Conservation (phyloP, 495 filamentous ascomycete genomes). For the Bacidia rubella region DNA sequence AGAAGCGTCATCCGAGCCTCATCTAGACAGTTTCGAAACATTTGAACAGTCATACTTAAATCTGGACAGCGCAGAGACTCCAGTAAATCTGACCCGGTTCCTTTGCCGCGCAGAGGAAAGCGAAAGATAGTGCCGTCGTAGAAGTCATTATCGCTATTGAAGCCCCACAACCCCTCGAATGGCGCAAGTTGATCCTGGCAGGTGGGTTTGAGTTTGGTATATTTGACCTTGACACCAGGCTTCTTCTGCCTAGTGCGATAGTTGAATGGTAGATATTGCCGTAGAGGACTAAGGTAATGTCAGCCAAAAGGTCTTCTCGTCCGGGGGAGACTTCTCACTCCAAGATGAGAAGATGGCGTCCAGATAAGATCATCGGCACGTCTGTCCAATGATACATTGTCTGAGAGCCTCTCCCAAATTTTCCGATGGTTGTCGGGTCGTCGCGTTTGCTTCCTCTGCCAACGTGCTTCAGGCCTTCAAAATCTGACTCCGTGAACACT, state of each 20-base stretch:
- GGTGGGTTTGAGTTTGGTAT: slow-evolving; percentile 2
- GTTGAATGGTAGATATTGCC: slow-evolving; percentile 21
- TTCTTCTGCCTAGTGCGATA: slow-evolving; percentile 14
- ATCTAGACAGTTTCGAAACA: slow-evolving; percentile 20
- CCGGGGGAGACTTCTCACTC: slow-evolving; percentile 13
- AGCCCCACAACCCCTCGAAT: slow-evolving; percentile 28
- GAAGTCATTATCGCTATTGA: slow-evolving; percentile 10
- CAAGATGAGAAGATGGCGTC: slow-evolving; percentile 25
- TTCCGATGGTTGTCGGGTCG: slow-evolving; percentile 25
- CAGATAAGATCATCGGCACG: slow-evolving; percentile 30
- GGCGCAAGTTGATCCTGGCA: slow-evolving; percentile 27
- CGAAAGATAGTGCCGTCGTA: slow-evolving; percentile 32
- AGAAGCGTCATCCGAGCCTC: slow-evolving; percentile 23
- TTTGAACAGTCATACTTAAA: background rate
- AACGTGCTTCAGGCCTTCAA: slow-evolving; percentile 26
- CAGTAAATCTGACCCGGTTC: slow-evolving; percentile 9
- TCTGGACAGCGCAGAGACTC: slow-evolving; percentile 8
- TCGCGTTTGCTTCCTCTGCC: slow-evolving; percentile 27
- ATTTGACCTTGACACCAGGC: slow-evolving; percentile 13
- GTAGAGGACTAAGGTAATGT: slow-evolving; percentile 19
- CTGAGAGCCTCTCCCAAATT: slow-evolving; percentile 30
- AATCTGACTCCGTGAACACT: slow-evolving; percentile 25
- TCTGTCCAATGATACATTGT: slow-evolving; percentile 36
- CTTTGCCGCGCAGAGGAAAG: slow-evolving; percentile 21
- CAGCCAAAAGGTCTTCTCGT: background rate